Percentiles rank a stretch among this genome's conserved stretches.
Evolutionary conservation across 768 basidiomycete species (phyloP).

Genomic region (Gloeopeniophorella convolvens): DNA sequence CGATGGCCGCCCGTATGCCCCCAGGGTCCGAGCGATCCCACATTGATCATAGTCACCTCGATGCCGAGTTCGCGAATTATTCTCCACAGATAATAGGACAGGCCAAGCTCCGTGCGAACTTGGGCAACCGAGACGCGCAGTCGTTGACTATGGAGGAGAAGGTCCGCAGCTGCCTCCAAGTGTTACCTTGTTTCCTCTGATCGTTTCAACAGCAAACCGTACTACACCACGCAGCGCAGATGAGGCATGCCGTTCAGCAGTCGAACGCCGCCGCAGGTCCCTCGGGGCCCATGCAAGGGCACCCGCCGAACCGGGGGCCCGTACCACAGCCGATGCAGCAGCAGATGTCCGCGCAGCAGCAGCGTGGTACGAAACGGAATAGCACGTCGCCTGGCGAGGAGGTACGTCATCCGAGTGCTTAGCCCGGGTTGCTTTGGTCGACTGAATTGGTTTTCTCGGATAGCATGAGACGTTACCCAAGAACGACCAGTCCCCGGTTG

Average conservation of each 20-base stretch:
- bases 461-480: conserved; percentile 26
- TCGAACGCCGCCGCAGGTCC: conserved; percentile 39
- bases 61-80: conserved; percentile 38
- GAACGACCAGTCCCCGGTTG: conserved; percentile 30
- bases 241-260: conserved; percentile 23
- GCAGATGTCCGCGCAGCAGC: conserved; percentile 32
- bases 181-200: conserved; percentile 6
- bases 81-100: conserved; percentile 29
- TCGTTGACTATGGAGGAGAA: conserved; percentile 50
- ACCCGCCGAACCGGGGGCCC: conserved; percentile 29
- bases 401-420: conserved; percentile 21
- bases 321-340: conserved; percentile 22
- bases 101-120: conserved; percentile 39
- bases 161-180: conserved; percentile 31
- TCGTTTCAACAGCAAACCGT: conserved; percentile 32
- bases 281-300: conserved; percentile 30
- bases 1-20: conserved; percentile 42
- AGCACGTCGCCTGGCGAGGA: conserved; percentile 33
- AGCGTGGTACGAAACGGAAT: conserved; percentile 37
- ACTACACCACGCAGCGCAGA: conserved; percentile 19
- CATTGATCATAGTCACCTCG: conserved; percentile 25
- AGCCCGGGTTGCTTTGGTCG: background rate
- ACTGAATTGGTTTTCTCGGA: conserved; percentile 1
- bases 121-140: conserved; percentile 40
- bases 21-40: conserved; percentile 26